Evolutionary conservation across 2,329 filamentous ascomycete species (phyloP), one percentile per base, ranked within the genome.

Genomic region (Trichophyton verrucosum): DNA sequence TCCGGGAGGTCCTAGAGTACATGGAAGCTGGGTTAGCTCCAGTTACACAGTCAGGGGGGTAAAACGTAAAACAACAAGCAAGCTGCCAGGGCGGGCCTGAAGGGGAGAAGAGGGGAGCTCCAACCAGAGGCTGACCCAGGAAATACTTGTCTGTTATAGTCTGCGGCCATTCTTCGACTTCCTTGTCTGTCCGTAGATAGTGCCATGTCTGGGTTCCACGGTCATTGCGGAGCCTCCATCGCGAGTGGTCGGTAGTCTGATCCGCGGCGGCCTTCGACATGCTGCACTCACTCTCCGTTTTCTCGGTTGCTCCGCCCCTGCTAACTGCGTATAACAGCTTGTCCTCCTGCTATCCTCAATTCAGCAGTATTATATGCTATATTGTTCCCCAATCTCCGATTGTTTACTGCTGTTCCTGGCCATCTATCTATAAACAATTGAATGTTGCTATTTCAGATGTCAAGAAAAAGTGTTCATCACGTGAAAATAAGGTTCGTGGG

Each of bases 131-230:
- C 55, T 96, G 75, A 17, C 89, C 89, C 17, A 99, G 73, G 69
- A 86, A 89, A 73, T 91, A 95, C 73, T 90, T 96, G 71, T 99
- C 95, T n/a, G 91, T 89, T 61, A 79, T 80, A 24, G 83, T 87
- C 75, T 96, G 91, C 3, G 92, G 91, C 91, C 92, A 96, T 61
- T 82, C 76, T 67, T 87, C 78, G 6, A 80, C 75, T 60, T 88
- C 85, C 62, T 89, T 80, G 60, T 94, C 86, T 8, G 83, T 82
- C 64, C 82, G 76, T 2, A 99, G 78, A 71, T 97, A 99, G 69
- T 94, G 88, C 94, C 94, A 99, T 58, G 89, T 96, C 68, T 96
- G 91, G 60, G 88, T 82, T 57, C 94, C 92, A 58, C 83, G 81
- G 62, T 95, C 89, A 69, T 95, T 87, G 63, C 84, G 82, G 71